phyloP scores from a whole-genome alignment of 306 rosid species.

The Prunus mongolica region DNA sequence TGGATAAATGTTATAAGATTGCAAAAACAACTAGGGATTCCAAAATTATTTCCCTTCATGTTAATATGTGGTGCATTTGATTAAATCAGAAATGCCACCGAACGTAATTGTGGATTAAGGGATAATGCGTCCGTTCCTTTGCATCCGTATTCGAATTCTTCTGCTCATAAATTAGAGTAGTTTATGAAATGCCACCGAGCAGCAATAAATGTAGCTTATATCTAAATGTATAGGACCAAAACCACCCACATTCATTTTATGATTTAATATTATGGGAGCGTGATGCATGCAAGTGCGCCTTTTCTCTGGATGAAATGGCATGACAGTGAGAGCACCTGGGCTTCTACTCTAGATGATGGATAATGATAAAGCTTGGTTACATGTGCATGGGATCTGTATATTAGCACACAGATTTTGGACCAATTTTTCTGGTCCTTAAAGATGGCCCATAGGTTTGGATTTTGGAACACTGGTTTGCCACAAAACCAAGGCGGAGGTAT shows the following conservation, averaged over 20 bases:
- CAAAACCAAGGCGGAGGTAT: neutral
- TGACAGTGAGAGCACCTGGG: neutral
- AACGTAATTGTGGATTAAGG: too few species aligned
- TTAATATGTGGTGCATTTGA: too few species aligned
- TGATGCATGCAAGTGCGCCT: neutral
- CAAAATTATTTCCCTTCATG: too few species aligned
- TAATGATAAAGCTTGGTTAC: neutral
- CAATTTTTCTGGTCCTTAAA: neutral
- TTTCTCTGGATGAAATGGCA: neutral
- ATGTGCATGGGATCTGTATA: neutral
- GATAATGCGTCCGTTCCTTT: too few species aligned
- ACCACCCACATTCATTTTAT: neutral
- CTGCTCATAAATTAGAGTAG: too few species aligned
- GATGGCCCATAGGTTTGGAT: neutral
- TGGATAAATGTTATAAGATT: too few species aligned
- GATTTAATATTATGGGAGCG: neutral
- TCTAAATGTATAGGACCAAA: neutral
- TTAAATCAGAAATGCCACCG: too few species aligned
- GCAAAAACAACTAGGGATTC: too few species aligned
- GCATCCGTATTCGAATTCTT: too few species aligned
- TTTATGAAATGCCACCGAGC: too few species aligned
- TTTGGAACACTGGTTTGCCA: slow-evolving; percentile 4
- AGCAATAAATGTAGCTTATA: too few species aligned
- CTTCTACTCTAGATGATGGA: neutral
- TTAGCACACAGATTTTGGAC: slow-evolving; percentile 1